Base-by-base conservation (phyloP, 1,139 yeast genomes). In the Candida gigantensis region DNA sequence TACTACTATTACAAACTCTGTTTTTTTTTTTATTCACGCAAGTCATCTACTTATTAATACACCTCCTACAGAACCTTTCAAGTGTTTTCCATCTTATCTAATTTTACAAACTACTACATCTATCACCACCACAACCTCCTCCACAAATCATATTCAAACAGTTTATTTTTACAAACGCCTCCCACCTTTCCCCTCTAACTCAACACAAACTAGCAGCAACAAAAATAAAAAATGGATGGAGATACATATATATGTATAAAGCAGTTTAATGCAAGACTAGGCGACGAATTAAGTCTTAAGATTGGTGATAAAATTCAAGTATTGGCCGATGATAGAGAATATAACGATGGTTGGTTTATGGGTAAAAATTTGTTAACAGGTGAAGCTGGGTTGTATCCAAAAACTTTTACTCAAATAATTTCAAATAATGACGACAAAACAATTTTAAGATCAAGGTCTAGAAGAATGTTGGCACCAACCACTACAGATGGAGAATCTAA, bases 321-420 rank as follows among this genome's bases (percentile, higher is more conserved):
- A 11, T 74, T 94, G 18, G 88, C 95, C 29, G 96, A 89, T 58
- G 99, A 92, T 60, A 77, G 82, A 44, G 97, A 87, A 52, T 92
- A 85, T 60, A 85, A 87, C 49, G 99, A 92, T 58, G 97, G 97
- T n/a, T 92, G 99, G 99, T 92, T 83, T 53, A 68, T 68, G 84
- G 96, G 97, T 7, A 81, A 82, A 45, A 89, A 90, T 50, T 58
- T 86, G 37, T 56, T 74, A 32, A 81, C 90, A 0, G 76, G 77
- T 34, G 74, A 77, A 41, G 89, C 86, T 8, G 98, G 98, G 0
- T 67, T 92, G 31, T 92, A 88, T 55, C 98, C 98, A 8, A 85
- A 84, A 52, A 78, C 88, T 9, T 92, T 90, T 56, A 86, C 94
- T 1, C 81, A 78, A 49, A 52, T 70, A 4, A 55, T 68, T 26